Conservation (phyloP, 139 green algal genomes). For the Pseudopediastrum boryanum region DNA sequence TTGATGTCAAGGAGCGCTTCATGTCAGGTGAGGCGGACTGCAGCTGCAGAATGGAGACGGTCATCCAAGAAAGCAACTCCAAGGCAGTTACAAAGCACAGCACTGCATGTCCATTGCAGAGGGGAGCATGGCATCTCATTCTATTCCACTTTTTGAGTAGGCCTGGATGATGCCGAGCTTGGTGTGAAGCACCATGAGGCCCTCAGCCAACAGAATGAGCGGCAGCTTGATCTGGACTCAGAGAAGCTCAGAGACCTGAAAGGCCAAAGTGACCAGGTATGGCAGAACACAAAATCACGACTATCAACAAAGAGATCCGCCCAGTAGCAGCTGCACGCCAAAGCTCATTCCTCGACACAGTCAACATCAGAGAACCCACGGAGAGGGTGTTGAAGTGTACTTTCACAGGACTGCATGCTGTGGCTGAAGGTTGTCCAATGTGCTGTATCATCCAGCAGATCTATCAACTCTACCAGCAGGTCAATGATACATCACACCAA, state of each 20-base stretch:
- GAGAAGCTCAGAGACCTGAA: conserved; percentile 21
- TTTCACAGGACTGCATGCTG: no score
- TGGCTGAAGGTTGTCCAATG: no score
- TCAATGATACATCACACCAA: no score
- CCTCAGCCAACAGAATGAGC: conserved; percentile 17
- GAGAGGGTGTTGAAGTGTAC: no score
- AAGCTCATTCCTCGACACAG: no score
- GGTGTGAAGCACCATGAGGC: conserved; percentile 17
- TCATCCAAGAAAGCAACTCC: not conserved
- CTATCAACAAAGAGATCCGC: no score
- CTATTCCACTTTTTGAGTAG: not conserved
- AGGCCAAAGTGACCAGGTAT: conserved; percentile 32
- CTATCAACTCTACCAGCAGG: no score
- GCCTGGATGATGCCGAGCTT: conserved; percentile 7
- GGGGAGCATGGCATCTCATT: not conserved
- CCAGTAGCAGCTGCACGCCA: no score
- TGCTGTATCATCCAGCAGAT: no score
- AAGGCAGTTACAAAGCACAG: not conserved
- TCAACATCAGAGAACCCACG: no score
- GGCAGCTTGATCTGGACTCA: conserved; percentile 14
- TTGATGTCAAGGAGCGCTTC: conserved; percentile 41
- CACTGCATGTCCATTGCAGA: no score
- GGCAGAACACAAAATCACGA: no score
- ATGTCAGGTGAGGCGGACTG: conserved; percentile 24
- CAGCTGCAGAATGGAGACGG: not conserved